phyloP scores from a whole-genome alignment of 192 early-diverging fungal species.

The Dispira simplex region DNA sequence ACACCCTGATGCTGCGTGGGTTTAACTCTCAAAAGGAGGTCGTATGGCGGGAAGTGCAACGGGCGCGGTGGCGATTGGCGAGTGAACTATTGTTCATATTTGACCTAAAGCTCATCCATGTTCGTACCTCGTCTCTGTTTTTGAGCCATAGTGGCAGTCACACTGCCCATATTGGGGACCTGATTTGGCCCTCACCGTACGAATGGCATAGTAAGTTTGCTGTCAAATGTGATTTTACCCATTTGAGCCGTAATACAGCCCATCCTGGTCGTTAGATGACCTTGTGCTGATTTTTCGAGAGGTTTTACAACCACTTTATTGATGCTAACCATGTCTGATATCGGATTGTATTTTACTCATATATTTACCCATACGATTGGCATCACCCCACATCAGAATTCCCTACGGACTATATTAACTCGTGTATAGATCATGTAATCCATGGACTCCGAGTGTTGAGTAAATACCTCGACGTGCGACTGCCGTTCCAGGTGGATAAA shows the following conservation, averaged over 20 bases:
- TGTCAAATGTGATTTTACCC: background rate
- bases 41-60: no score
- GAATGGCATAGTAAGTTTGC: constrained; percentile 19
- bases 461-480: constrained; percentile 20
- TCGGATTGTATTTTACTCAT: no score
- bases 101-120: constrained; percentile 20
- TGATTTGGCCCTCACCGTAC: constrained; percentile 26
- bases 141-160: constrained; percentile 17
- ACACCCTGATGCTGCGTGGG: no score
- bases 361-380: no score
- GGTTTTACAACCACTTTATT: no score
- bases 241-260: no score
- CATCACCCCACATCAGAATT: background rate
- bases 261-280: no score
- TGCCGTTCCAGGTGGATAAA: constrained; percentile 12
- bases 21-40: no score
- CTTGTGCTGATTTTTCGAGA: no score
- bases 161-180: constrained; percentile 14
- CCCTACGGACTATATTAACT: constrained; percentile 27
- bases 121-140: constrained; percentile 15
- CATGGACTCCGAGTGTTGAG: constrained; percentile 25
- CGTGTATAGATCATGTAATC: constrained; percentile 24
- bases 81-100: constrained; percentile 22
- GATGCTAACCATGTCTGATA: no score
- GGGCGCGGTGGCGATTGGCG: constrained; percentile 20